Conservation (phyloP, 2,329 filamentous ascomycete species). For the Mariannaea elegans region DNA sequence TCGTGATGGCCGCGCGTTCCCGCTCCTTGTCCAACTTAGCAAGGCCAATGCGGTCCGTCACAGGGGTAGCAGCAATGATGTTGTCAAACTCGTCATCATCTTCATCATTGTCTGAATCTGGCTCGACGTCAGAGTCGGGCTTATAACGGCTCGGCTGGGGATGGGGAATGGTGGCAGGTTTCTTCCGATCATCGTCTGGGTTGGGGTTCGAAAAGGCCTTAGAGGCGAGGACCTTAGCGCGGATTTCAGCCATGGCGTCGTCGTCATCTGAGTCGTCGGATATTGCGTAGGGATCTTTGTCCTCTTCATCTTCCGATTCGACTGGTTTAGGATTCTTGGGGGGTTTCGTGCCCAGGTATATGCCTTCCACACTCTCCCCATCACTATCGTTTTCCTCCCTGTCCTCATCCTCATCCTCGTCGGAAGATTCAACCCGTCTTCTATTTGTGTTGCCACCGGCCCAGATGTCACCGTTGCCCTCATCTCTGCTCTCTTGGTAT, state of each 20-base stretch:
- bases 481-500: conserved; percentile 80
- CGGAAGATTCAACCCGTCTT: conserved; percentile 61
- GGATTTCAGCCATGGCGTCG: conserved; percentile 88
- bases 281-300: conserved; percentile 75
- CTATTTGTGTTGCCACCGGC: conserved; percentile 89
- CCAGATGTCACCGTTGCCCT: conserved; percentile 82
- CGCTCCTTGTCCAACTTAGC: conserved; percentile 65
- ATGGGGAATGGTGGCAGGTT: conserved; percentile 69
- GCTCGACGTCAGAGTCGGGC: conserved; percentile 73
- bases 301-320: conserved; percentile 56
- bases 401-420: conserved; percentile 63
- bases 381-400: conserved; percentile 57
- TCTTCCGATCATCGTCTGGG: conserved; percentile 55
- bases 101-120: conserved; percentile 73
- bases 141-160: conserved; percentile 59
- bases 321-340: conserved; percentile 33
- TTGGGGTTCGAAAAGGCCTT: conserved; percentile 75
- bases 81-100: conserved; percentile 86
- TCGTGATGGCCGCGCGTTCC: conserved; percentile 56
- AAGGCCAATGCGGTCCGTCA: conserved; percentile 84
- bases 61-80: conserved; percentile 89
- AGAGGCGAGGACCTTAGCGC: conserved; percentile 88
- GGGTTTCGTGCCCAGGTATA: conserved; percentile 67
- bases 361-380: conserved; percentile 61
- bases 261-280: conserved; percentile 85